phyloP scores from a whole-genome alignment of 176 grass and related monocot species.

The Eleusine indica region DNA sequence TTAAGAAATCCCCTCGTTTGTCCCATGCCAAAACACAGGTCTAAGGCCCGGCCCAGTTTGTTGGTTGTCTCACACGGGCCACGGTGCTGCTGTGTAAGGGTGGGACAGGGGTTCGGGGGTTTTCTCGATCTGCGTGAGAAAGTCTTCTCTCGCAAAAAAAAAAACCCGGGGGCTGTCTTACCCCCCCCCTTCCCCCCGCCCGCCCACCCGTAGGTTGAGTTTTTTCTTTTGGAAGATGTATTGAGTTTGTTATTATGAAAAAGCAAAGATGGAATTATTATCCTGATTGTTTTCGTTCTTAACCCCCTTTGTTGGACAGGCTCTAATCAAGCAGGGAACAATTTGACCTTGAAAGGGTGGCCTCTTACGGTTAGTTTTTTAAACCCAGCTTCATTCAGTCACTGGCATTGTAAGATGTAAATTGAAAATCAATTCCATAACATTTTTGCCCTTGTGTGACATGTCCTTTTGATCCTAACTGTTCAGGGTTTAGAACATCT shows the following conservation, averaged over 20 bases:
- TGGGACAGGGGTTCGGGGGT: too few relatives aligned
- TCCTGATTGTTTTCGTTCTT: neutral
- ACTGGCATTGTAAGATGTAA: slow-evolving; percentile 31
- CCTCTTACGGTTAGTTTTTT: slow-evolving; percentile 58
- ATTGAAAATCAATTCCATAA: neutral
- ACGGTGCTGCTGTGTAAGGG: too few relatives aligned
- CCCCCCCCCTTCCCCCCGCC: too few relatives aligned
- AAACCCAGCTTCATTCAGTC: slow-evolving; percentile 14
- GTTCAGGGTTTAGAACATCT: slow-evolving; percentile 79
- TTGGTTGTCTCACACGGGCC: too few relatives aligned
- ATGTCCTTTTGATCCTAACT: slow-evolving; percentile 27
- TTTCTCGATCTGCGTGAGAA: too few relatives aligned
- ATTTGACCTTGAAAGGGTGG: slow-evolving; percentile 87
- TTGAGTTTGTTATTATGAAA: neutral
- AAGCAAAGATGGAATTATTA: neutral
- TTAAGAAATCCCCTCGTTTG: too few relatives aligned
- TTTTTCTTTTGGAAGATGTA: neutral
- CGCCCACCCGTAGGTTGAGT: neutral
- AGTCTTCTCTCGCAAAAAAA: too few relatives aligned
- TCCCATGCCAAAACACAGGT: too few relatives aligned
- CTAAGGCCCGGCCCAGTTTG: too few relatives aligned
- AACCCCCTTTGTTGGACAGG: slow-evolving; percentile 44
- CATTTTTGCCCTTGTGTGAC: slow-evolving; percentile 19
- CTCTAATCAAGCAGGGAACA: slow-evolving; percentile 61
- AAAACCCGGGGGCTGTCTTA: too few relatives aligned